A percentile compares a stretch with the other conserved stretches of the same genome.
Evolutionary conservation across 768 basidiomycete genomes (phyloP).

Genomic region (Mycena rebaudengoi): DNA sequence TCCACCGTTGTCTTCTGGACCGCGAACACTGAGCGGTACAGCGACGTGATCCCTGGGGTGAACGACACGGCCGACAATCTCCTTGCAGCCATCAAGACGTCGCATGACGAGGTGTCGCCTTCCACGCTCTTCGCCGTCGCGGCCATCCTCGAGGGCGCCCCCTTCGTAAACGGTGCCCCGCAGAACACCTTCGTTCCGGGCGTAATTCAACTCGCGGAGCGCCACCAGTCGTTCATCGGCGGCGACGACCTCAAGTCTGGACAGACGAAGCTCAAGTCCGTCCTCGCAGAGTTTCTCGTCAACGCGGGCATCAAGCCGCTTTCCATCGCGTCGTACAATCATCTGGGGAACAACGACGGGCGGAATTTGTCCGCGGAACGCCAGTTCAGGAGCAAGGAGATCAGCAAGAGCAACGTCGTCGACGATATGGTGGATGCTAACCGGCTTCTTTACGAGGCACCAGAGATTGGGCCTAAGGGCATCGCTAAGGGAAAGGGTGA

Average conservation of each 20-base stretch:
- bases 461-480: constrained; percentile 60
- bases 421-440: constrained; percentile 98
- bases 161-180: constrained; percentile 98
- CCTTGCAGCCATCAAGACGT: constrained; percentile 79
- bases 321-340: constrained; percentile 97
- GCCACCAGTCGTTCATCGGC: constrained; percentile 89
- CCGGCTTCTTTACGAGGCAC: constrained; percentile 87
- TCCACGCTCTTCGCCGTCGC: constrained; percentile 97
- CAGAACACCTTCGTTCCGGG: constrained; percentile 99
- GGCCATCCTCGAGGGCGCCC: constrained; percentile 91
- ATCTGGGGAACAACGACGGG: constrained; percentile 98
- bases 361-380: constrained; percentile 87
- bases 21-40: constrained; percentile 97
- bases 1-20: constrained; percentile 97
- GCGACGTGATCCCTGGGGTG: constrained; percentile 91
- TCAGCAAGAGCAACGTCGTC: constrained; percentile 94
- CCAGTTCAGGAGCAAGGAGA: constrained; percentile 99
- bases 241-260: constrained; percentile 98
- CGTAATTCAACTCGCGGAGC: constrained; percentile 91
- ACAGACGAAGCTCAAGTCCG: constrained; percentile 96
- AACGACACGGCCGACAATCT: constrained; percentile 94
- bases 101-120: constrained; percentile 94
- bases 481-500: constrained; percentile 80
- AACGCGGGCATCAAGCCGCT: constrained; percentile 98
- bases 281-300: constrained; percentile 97